phyloP scores from a whole-genome alignment of 2,329 filamentous ascomycete species.

The Chalaropsis ovoidea region DNA sequence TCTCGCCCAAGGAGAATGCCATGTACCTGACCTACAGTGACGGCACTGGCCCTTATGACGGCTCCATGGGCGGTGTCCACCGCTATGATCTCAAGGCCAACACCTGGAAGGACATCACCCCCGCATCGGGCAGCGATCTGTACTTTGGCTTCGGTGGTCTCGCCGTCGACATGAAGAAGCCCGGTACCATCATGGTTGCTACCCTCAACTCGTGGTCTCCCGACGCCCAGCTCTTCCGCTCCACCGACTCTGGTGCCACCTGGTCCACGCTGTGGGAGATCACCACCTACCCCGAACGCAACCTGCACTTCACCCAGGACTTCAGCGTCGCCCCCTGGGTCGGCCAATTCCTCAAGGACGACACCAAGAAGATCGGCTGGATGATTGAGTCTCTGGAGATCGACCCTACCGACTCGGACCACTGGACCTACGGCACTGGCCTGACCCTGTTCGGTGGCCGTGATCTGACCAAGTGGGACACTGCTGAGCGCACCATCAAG shows the following conservation, averaged over 20 bases:
- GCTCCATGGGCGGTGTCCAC: conserved; percentile 43
- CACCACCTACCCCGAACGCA: conserved; percentile 38
- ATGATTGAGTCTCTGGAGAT: conserved; percentile 52
- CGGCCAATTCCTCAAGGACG: conserved; percentile 39
- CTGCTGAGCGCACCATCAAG: conserved; percentile 38
- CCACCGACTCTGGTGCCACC: conserved; percentile 44
- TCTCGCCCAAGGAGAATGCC: conserved; percentile 42
- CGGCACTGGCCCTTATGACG: conserved; percentile 49
- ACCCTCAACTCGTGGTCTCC: conserved; percentile 51
- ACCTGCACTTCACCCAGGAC: conserved; percentile 40
- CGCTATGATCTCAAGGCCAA: conserved; percentile 42
- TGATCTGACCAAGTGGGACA: conserved; percentile 48
- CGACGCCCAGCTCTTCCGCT: conserved; percentile 47
- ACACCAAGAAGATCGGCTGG: conserved; percentile 47
- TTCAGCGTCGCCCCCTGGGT: conserved; percentile 46
- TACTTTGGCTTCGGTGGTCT: conserved; percentile 49
- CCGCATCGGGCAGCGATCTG: conserved; percentile 39
- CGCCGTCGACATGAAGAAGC: conserved; percentile 42
- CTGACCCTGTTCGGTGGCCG: conserved; percentile 45
- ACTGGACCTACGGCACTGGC: conserved; percentile 53
- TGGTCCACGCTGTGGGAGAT: conserved; percentile 48
- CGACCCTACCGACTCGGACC: conserved; percentile 48
- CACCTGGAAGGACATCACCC: conserved; percentile 48
- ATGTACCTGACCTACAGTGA: conserved; percentile 48
- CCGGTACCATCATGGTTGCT: conserved; percentile 48